phyloP scores from a whole-genome alignment of 2,329 filamentous ascomycete species.

The Chaetomium olivaceum region DNA sequence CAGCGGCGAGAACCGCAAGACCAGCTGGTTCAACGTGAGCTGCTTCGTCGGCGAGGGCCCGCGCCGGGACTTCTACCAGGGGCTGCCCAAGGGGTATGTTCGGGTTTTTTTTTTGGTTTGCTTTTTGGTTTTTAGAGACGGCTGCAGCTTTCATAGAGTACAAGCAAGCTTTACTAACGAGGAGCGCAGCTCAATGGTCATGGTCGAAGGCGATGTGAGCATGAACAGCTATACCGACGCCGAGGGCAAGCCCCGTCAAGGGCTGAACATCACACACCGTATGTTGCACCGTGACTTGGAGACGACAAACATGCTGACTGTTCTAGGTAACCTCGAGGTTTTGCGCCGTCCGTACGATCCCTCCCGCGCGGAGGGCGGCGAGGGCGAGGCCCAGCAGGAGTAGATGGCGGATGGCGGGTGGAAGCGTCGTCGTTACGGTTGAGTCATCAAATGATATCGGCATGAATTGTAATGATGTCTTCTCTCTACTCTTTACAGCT shows the following conservation, averaged over 20 bases:
- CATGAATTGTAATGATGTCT: background rate
- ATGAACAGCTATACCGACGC: constrained; percentile 67
- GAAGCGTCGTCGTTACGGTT: background rate
- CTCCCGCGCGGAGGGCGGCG: background rate
- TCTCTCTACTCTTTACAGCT: constrained; percentile 17
- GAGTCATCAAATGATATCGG: background rate
- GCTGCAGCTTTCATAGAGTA: background rate
- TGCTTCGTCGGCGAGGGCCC: constrained; percentile 69
- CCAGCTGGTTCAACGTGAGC: constrained; percentile 82
- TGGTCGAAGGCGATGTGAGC: constrained; percentile 77
- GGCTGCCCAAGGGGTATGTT: constrained; percentile 83
- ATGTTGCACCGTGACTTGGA: constrained; percentile 43
- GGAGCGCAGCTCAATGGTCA: constrained; percentile 68
- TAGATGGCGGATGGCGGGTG: background rate
- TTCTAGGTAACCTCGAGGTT: constrained; percentile 49
- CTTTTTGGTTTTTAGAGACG: background rate
- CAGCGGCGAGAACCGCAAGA: constrained; percentile 67
- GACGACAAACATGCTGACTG: background rate
- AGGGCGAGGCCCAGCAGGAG: constrained; percentile 13
- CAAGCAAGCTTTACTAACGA: background rate
- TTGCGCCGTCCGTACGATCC: constrained; percentile 39
- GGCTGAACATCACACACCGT: constrained; percentile 79
- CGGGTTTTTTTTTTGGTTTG: background rate
- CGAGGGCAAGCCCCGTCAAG: constrained; percentile 66
- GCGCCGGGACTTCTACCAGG: constrained; percentile 69